These are phyloP conservation scores for Chlorella ohadii DNA, from an alignment of 139 green algal species.

Conservation along the genomic window DNA sequence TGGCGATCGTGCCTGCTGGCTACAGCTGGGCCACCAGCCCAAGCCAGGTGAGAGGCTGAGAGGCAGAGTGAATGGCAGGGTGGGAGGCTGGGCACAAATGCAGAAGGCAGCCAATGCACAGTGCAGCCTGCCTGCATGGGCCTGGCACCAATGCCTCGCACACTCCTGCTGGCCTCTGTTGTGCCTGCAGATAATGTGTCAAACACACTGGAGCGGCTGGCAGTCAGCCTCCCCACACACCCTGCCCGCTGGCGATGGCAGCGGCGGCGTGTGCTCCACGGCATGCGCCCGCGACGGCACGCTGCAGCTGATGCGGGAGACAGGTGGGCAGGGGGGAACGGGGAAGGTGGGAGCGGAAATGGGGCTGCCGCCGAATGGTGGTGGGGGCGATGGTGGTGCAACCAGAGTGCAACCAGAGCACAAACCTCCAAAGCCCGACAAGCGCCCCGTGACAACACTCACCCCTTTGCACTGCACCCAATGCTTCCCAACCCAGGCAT, in stretches of 20 bases:
- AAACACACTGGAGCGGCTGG: constrained; percentile 60
- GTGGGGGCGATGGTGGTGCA: no score
- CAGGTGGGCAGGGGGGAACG: background rate
- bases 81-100: no score
- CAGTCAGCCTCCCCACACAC: constrained; percentile 36
- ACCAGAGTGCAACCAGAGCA: no score
- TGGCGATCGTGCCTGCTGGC: constrained; percentile 55
- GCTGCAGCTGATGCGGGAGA: constrained; percentile 33
- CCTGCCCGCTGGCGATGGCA: background rate
- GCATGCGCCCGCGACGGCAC: constrained; percentile 58
- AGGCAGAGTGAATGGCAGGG: background rate
- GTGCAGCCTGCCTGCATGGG: no score
- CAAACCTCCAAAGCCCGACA: no score
- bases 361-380: no score
- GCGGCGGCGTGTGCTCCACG: constrained; percentile 45
- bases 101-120: no score
- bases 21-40: constrained; percentile 20
- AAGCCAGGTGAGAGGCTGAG: background rate
- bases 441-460: no score
- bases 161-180: no score
- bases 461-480: no score
- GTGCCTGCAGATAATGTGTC: constrained; percentile 40
- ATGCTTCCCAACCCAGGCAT: constrained; percentile 28
- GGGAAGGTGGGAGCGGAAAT: no score
- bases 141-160: no score